These are phyloP conservation scores for Solanum dulcamara DNA, from an alignment of 257 asterid species.

Conservation along the genomic window DNA sequence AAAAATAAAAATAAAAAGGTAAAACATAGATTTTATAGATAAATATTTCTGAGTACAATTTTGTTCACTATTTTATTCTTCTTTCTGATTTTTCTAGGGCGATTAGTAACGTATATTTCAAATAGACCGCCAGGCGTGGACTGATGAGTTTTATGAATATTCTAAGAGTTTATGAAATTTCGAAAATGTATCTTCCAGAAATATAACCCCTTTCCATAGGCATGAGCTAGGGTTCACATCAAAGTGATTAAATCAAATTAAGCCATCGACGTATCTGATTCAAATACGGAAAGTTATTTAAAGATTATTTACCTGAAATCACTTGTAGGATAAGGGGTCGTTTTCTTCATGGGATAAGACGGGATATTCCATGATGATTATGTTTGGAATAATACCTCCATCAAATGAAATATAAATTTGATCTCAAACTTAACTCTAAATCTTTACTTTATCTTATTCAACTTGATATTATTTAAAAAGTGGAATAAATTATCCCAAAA, in stretches of 20 bases:
- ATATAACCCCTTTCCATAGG: not conserved
- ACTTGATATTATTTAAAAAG: too few relatives aligned
- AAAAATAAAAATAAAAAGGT: not conserved
- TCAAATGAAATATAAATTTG: not conserved
- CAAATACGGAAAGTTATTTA: not conserved
- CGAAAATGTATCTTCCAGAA: not conserved
- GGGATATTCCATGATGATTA: not conserved
- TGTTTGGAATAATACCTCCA: fast-evolving
- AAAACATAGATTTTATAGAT: not conserved
- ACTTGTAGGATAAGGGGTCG: not conserved
- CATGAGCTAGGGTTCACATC: fast-evolving
- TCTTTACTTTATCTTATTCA: too few relatives aligned
- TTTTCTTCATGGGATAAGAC: not conserved
- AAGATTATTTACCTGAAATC: not conserved
- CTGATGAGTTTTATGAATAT: too few relatives aligned
- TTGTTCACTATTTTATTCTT: too few relatives aligned
- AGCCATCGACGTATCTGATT: not conserved
- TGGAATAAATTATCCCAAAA: too few relatives aligned
- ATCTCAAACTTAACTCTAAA: fast-evolving
- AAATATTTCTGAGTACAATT: not conserved
- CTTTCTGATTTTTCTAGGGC: too few relatives aligned
- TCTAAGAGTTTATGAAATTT: too few relatives aligned
- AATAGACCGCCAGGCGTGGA: fast-evolving
- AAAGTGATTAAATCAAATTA: not conserved
- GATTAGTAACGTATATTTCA: too few relatives aligned